Base-by-base conservation (phyloP, 306 rosid genomes). In the Sechiopsis laciniata region DNA sequence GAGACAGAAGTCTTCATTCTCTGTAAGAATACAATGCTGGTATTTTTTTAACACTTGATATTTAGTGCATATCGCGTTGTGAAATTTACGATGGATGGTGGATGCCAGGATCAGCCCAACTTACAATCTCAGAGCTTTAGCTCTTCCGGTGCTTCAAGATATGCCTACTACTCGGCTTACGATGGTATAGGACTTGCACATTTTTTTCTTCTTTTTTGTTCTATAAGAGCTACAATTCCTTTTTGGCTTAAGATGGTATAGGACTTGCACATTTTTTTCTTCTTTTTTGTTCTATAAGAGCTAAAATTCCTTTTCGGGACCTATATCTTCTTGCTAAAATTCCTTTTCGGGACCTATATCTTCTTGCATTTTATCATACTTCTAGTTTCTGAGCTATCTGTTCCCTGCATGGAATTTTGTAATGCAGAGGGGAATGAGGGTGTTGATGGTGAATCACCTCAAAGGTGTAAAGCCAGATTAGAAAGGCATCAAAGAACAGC, bases 401-500 rank as follows among this genome's bases (percentile, higher is more conserved):
- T 81, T 63, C 71, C 76, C 63, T 64, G 8, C 55, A 58, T 48
- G 85, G 88, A 90, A 74, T 82, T 83, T 72, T 76, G 86, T 74
- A 76, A 76, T 63, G 15, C 84, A 79, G 97, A 83, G 83, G 82
- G 90, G 84, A 83, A 84, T 55, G 96, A 84, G 70, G 89, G 84
- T 59, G 85, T 65, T 77, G 90, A 85, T 78, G 95, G 87, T 75
- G 99, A 94, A 83, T 86, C 99, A 32, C 95, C 96, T 73, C 92
- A 89, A 87, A 89, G 99, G 80, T 89, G 89, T 84, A 94, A 90
- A 84, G 97, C 99, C 77, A 89, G 97, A 78, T 74, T 89, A 74
- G 97, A 94, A 85, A 89, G 99, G 75, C 82, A 89, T 80, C 91
- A 83, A 32, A 88, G 99, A 79, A 94, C 97, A 75, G 86, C 92